phyloP scores from a whole-genome alignment of 2,329 filamentous ascomycete species.

The Sporothrix variecibatus region DNA sequence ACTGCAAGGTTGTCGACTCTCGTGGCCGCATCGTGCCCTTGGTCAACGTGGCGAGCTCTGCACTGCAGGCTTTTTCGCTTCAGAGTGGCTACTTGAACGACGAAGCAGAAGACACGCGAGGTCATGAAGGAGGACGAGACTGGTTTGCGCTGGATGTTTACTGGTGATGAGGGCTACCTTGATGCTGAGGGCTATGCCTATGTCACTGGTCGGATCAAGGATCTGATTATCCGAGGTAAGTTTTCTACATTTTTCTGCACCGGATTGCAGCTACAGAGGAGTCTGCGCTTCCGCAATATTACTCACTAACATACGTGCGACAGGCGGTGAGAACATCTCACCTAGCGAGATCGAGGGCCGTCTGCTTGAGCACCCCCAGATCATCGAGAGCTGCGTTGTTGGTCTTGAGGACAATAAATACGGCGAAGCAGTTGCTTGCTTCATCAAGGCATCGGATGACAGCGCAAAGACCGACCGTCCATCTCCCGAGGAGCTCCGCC shows the following conservation, averaged over 20 bases:
- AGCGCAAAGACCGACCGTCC: background rate
- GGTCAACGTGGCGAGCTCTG: slow-evolving; percentile 73
- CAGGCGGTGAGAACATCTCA: slow-evolving; percentile 27
- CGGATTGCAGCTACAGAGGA: no score
- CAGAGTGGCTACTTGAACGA: slow-evolving; percentile 70
- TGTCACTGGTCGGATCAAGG: slow-evolving; percentile 76
- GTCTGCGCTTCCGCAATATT: no score
- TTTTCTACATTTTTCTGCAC: no score
- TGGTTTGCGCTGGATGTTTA: slow-evolving; percentile 63
- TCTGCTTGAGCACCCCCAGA: slow-evolving; percentile 25
- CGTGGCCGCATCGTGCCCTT: slow-evolving; percentile 66
- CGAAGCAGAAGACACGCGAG: slow-evolving; percentile 69
- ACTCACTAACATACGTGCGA: no score
- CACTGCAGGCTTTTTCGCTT: slow-evolving; percentile 76
- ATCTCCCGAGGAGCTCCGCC: slow-evolving; percentile 9
- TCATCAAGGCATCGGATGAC: background rate
- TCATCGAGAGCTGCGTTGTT: slow-evolving; percentile 26
- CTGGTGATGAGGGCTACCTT: slow-evolving; percentile 69
- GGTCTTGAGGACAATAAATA: slow-evolving; percentile 24
- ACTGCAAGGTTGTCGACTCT: slow-evolving; percentile 75
- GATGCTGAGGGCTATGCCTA: slow-evolving; percentile 69
- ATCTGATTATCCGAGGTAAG: slow-evolving; percentile 65
- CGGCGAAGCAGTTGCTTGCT: slow-evolving; percentile 26
- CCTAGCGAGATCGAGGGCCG: slow-evolving; percentile 29
- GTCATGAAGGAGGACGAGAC: slow-evolving; percentile 55